Percentiles rank a stretch among this genome's conserved stretches.
phyloP scores from a whole-genome alignment of 768 basidiomycete genomes.

The Serendipita indica region DNA sequence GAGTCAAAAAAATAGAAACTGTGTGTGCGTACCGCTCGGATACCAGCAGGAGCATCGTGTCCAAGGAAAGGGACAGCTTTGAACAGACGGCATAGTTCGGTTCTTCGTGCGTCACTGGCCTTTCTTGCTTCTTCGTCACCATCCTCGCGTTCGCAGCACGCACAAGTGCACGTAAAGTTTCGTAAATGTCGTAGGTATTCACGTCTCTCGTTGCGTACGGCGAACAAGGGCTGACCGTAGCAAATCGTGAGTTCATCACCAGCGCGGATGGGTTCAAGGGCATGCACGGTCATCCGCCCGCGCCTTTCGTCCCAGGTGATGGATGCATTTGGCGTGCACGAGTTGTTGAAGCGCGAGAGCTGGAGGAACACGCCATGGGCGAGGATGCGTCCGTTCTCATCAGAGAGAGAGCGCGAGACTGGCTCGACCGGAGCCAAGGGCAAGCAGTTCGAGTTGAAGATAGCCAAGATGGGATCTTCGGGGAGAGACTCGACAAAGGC shows the following conservation, averaged over 20 bases:
- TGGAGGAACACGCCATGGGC: slow-evolving; percentile 16
- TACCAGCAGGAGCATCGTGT: not conserved
- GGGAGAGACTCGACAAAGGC: not conserved
- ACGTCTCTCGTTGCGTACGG: not conserved
- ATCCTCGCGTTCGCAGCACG: no score
- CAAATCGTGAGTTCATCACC: slow-evolving; percentile 15
- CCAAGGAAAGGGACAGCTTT: slow-evolving; percentile 9
- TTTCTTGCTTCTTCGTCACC: not conserved
- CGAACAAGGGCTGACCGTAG: slow-evolving; percentile 12
- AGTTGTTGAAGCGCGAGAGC: slow-evolving; percentile 21
- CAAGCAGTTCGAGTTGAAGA: slow-evolving; percentile 6
- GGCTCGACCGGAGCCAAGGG: not conserved
- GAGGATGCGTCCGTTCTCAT: not conserved
- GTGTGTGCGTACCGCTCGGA: not conserved
- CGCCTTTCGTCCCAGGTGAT: slow-evolving; percentile 18
- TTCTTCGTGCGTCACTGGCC: not conserved
- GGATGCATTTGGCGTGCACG: slow-evolving; percentile 22
- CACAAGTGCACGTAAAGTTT: not conserved
- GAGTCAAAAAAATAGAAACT: not conserved
- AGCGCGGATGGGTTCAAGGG: slow-evolving; percentile 6
- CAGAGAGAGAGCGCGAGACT: not conserved
- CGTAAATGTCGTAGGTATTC: not conserved
- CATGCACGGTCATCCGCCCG: slow-evolving; percentile 16
- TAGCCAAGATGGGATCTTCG: not conserved
- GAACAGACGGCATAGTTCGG: slow-evolving; percentile 1